A percentile compares a stretch with the other conserved stretches of the same genome.
phyloP scores from a whole-genome alignment of 257 asterid species.

The Fraxinus anomala region DNA sequence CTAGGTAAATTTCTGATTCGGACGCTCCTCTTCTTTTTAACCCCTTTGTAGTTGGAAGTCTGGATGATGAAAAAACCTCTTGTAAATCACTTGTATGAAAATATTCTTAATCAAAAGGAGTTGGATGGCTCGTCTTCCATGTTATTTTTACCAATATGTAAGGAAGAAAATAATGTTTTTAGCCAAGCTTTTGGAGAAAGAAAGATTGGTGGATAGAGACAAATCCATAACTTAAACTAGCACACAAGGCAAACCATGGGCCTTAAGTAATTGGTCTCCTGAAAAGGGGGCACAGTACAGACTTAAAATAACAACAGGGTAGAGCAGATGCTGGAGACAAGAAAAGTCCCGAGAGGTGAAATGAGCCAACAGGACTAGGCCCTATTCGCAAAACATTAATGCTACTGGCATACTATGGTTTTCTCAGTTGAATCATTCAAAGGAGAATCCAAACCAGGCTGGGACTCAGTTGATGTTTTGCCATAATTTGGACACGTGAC shows the following conservation, averaged over 20 bases:
- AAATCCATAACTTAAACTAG: not conserved
- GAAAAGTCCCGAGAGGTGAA: not conserved
- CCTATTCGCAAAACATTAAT: not conserved
- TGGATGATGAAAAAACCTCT: not conserved
- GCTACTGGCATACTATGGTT: not conserved
- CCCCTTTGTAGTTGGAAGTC: not conserved
- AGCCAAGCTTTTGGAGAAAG: not conserved
- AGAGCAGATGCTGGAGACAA: not conserved
- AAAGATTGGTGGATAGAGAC: not conserved
- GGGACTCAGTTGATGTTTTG: not conserved
- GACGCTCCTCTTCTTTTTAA: not conserved
- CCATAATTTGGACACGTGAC: not conserved
- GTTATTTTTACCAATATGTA: not conserved
- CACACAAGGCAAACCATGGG: too few species aligned
- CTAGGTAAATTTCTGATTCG: not conserved
- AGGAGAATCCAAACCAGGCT: not conserved
- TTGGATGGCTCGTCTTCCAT: not conserved
- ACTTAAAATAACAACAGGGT: not conserved
- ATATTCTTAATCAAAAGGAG: not conserved
- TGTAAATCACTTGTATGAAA: not conserved
- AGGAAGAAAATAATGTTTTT: not conserved
- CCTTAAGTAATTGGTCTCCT: not conserved
- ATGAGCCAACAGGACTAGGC: not conserved
- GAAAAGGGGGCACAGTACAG: not conserved
- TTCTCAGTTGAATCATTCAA: not conserved